A percentile compares a stretch with the other conserved stretches of the same genome.
Conservation (phyloP, 768 basidiomycete species). For the Hericium coralloides region DNA sequence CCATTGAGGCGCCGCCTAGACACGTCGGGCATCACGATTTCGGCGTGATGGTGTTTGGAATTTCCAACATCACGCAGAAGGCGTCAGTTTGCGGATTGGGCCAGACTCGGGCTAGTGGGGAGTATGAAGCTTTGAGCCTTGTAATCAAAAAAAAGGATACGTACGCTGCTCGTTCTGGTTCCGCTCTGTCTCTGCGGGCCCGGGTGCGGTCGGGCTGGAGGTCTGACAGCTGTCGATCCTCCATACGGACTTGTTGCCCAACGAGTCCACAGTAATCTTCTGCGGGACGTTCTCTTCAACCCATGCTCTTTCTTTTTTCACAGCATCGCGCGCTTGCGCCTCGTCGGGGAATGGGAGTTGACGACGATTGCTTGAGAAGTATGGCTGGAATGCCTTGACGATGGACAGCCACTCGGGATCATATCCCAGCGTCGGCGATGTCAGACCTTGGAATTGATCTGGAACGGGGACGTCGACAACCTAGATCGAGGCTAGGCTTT, state of each 20-base stretch:
- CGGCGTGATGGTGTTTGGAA: constrained; percentile 41
- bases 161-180: background rate
- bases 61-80: constrained; percentile 69
- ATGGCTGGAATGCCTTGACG: constrained; percentile 76
- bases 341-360: constrained; percentile 57
- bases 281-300: constrained; percentile 47
- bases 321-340: constrained; percentile 36
- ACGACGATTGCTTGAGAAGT: constrained; percentile 44
- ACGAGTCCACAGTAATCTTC: constrained; percentile 9
- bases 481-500: constrained; percentile 27
- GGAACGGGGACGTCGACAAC: constrained; percentile 53
- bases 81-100: constrained; percentile 86
- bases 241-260: background rate
- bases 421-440: constrained; percentile 43
- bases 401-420: constrained; percentile 96
- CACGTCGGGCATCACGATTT: too few relatives aligned
- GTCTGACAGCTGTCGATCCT: constrained; percentile 8
- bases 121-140: background rate
- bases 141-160: background rate
- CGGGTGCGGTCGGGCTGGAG: constrained; percentile 12
- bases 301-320: constrained; percentile 59
- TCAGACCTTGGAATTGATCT: constrained; percentile 1
- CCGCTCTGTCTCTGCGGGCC: background rate
- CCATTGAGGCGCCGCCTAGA: too few relatives aligned
- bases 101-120: constrained; percentile 55